Evolutionary conservation across 495 filamentous ascomycete genomes (phyloP).

Genomic region (Hamigera avellanea): DNA sequence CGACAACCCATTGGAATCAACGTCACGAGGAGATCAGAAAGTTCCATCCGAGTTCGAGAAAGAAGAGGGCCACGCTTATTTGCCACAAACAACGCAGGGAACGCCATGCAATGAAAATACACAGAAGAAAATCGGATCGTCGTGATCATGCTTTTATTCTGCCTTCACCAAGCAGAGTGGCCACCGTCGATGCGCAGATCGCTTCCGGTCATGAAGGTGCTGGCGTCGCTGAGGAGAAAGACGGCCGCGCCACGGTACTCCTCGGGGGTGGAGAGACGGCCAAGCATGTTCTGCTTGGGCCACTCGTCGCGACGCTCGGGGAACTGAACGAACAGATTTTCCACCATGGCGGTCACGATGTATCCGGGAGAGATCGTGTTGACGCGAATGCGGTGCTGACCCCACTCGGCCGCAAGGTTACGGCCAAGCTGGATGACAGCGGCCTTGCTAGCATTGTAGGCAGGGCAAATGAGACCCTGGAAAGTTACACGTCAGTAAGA

Average conservation of each 20-base stretch:
- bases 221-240: conserved; percentile 81
- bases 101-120: too few species aligned
- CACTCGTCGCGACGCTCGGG: conserved; percentile 68
- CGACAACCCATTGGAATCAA: too few species aligned
- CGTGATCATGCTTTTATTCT: too few species aligned
- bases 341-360: conserved; percentile 87
- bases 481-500: neutral
- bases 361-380: conserved; percentile 95
- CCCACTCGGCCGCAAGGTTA: conserved; percentile 86
- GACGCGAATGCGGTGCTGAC: conserved; percentile 74
- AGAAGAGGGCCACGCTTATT: too few species aligned
- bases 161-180: conserved; percentile 58
- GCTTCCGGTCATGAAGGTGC: conserved; percentile 74
- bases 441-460: conserved; percentile 87
- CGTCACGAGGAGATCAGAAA: too few species aligned
- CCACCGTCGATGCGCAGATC: conserved; percentile 77
- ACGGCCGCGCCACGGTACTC: conserved; percentile 73
- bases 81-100: too few species aligned
- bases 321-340: conserved; percentile 60
- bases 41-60: too few species aligned
- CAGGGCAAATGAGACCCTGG: conserved; percentile 60
- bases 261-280: conserved; percentile 61
- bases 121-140: too few species aligned
- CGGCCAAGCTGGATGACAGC: conserved; percentile 74
- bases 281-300: conserved; percentile 84